Percentiles rank a stretch among this genome's conserved stretches.
Evolutionary conservation across 202 grass and related monocot species (phyloP).

Genomic region (Tripidium arundinaceum): DNA sequence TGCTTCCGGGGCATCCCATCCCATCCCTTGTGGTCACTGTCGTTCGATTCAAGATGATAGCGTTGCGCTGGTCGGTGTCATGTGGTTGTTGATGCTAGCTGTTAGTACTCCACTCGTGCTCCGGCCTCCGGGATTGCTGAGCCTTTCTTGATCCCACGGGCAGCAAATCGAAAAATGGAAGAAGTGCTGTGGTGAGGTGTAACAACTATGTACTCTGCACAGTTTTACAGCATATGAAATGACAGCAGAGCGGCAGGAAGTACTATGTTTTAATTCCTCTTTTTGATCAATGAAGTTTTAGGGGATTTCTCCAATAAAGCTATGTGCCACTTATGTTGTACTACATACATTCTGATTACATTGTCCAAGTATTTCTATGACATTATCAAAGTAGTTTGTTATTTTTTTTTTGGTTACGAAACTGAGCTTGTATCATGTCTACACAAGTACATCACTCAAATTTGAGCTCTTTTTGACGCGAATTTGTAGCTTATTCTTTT

Average conservation of each 20-base stretch:
- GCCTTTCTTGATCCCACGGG: neutral
- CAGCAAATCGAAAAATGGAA: neutral
- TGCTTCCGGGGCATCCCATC: neutral
- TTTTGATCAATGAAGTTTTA: neutral
- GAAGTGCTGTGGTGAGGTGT: neutral
- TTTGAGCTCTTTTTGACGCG: too few relatives aligned
- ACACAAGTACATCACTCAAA: too few relatives aligned
- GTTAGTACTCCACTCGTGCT: too few relatives aligned
- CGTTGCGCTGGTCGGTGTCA: conserved; percentile 1
- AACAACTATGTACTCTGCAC: neutral
- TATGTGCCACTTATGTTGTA: neutral
- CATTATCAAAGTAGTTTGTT: neutral
- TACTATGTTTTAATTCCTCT: neutral
- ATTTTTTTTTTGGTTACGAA: too few relatives aligned
- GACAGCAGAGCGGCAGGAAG: neutral
- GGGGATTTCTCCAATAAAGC: neutral
- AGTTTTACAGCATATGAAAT: neutral
- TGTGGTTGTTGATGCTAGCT: conserved; percentile 39
- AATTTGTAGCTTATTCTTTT: too few relatives aligned
- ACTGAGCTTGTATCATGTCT: too few relatives aligned
- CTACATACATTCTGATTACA: neutral
- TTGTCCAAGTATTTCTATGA: neutral
- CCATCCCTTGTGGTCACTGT: neutral
- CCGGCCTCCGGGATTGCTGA: neutral
- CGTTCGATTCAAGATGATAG: neutral